A percentile compares a stretch with the other conserved stretches of the same genome.
Conservation (phyloP, 2,329 filamentous ascomycete species). For the Aspergillus novoparasiticus region DNA sequence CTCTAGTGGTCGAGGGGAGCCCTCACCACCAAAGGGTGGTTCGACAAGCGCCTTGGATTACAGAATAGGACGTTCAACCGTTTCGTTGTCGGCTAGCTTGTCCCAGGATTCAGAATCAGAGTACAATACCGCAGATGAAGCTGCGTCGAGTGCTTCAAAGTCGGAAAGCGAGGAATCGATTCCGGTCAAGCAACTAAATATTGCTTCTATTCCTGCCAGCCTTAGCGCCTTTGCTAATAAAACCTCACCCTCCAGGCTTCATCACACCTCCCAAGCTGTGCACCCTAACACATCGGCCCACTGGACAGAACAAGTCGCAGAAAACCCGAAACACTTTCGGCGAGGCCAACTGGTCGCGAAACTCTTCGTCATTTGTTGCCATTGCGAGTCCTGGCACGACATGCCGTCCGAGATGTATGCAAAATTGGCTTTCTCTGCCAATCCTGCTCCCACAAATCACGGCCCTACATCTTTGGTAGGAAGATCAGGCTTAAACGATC, state of each 20-base stretch:
- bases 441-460: background rate
- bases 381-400: constrained; percentile 48
- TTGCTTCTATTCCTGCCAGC: background rate
- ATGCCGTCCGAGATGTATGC: constrained; percentile 43
- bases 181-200: background rate
- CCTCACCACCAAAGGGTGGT: background rate
- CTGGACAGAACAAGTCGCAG: constrained; percentile 14
- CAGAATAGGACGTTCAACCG: constrained; percentile 8
- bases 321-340: constrained; percentile 16
- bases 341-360: constrained; percentile 36
- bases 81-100: constrained; percentile 17
- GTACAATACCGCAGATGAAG: constrained; percentile 38
- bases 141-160: constrained; percentile 17
- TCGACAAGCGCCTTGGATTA: background rate
- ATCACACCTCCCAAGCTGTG: background rate
- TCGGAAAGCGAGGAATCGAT: constrained; percentile 10
- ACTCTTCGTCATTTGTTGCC: constrained; percentile 47
- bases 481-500: background rate
- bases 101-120: constrained; percentile 27
- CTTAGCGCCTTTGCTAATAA: background rate
- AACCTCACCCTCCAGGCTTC: background rate
- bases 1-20: background rate
- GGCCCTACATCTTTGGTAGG: background rate
- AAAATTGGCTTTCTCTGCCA: constrained; percentile 34
- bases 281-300: constrained; percentile 3